Percentiles rank a stretch among this genome's conserved stretches.
phyloP scores from a whole-genome alignment of 495 filamentous ascomycete species.

The Penicillium samsonianum region DNA sequence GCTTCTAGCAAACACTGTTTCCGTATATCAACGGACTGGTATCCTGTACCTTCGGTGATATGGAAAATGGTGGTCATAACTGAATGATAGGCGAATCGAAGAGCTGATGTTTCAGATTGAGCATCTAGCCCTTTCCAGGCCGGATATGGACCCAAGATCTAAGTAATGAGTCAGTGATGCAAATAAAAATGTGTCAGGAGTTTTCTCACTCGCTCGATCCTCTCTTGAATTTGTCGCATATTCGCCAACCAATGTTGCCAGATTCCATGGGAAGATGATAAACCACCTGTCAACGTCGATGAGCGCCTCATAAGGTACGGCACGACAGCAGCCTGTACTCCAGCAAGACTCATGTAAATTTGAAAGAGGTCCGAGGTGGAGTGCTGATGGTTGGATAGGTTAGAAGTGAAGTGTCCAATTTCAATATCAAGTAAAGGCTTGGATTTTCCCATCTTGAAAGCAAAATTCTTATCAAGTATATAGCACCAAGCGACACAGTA shows the following conservation, averaged over 20 bases:
- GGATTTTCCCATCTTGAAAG: neutral
- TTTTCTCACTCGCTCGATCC: neutral
- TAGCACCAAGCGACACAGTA: neutral
- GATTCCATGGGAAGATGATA: neutral
- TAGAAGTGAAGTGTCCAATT: neutral
- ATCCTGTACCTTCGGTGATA: neutral
- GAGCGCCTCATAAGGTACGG: neutral
- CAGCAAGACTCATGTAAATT: neutral
- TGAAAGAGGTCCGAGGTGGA: neutral
- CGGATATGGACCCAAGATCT: neutral
- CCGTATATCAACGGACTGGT: neutral
- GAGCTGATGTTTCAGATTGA: neutral
- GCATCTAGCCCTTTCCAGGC: neutral
- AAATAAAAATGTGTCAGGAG: no score
- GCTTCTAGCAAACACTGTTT: neutral
- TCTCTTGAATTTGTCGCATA: slow-evolving; percentile 11
- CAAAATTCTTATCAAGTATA: neutral
- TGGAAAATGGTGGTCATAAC: neutral
- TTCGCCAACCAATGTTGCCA: neutral
- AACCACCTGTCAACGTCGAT: neutral
- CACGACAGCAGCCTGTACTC: neutral
- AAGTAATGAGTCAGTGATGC: neutral
- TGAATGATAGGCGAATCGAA: neutral
- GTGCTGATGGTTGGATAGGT: neutral
- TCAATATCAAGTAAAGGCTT: neutral